phyloP scores from a whole-genome alignment of 805 yeast species.

The Yarrowia deformans region DNA sequence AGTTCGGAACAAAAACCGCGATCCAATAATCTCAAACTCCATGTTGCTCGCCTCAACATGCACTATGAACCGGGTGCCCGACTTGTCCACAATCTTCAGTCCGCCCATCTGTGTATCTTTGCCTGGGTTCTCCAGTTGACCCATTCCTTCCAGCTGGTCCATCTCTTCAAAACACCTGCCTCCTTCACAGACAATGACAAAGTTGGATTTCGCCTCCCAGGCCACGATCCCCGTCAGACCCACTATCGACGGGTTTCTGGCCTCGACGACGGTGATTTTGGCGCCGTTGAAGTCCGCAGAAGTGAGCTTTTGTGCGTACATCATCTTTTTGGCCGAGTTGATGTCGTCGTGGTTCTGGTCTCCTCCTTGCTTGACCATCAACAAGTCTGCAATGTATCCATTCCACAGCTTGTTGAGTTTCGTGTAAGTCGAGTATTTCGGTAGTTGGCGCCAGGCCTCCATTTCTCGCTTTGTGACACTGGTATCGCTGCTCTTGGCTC shows the following conservation, averaged over 20 bases:
- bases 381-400: slow-evolving; percentile 65
- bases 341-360: neutral
- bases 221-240: slow-evolving; percentile 78
- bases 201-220: slow-evolving; percentile 81
- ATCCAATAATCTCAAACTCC: slow-evolving; percentile 76
- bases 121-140: neutral
- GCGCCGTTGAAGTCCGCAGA: slow-evolving; percentile 86
- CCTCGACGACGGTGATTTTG: slow-evolving; percentile 61
- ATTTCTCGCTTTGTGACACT: neutral
- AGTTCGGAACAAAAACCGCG: slow-evolving; percentile 75
- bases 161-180: slow-evolving; percentile 39
- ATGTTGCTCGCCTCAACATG: slow-evolving; percentile 49
- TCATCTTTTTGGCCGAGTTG: slow-evolving; percentile 18
- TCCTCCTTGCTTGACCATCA: slow-evolving; percentile 47
- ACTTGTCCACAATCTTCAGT: slow-evolving; percentile 69
- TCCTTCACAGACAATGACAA: slow-evolving; percentile 65
- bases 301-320: slow-evolving; percentile 56
- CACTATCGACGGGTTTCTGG: slow-evolving; percentile 62
- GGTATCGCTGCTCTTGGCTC: neutral
- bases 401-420: slow-evolving; percentile 75
- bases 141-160: slow-evolving; percentile 5
- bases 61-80: slow-evolving; percentile 62
- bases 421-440: slow-evolving; percentile 56
- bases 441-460: slow-evolving; percentile 11
- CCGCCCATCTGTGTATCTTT: slow-evolving; percentile 62